Evolutionary conservation across 2,329 filamentous ascomycete genomes (phyloP), one percentile per base, ranked within the genome.

Genomic region (Pseudogymnoascus sp.): DNA sequence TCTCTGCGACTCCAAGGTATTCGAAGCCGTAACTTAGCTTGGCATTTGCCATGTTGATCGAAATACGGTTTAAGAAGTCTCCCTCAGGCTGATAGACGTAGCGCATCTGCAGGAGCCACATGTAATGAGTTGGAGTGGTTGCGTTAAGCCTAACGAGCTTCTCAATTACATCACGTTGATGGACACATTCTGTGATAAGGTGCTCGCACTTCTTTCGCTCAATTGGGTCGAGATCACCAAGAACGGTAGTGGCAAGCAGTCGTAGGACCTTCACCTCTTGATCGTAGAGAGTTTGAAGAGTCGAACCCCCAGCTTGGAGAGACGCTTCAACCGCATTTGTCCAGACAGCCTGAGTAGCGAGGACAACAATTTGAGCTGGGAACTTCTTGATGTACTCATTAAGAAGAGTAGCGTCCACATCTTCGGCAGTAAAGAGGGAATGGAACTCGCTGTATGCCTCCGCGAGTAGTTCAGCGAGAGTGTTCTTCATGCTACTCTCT

Each of bases 151-250:
- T 83, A 59, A 93, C 83, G 26, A 99, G 85, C 75, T 91, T 96
- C 72, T 93, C 89, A 67, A 97, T 95, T 17, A 89, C 85, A 75
- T 99, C 95, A 66, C 95, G 89, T 76, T 99, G 96, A 74, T 99
- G 95, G 13, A 99, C 95, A 73, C 95, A 97, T 75, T 99, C 96
- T 0, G 96, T 99, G 73, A 99, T 99, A 68, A 99, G 84, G 76
- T 97, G 93, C 75, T 99, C 95, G 76, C 93, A 99, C 79, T 96
- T 97, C 82, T 96, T 96, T 67, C 95, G 85, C 72, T 90, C 86
- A 60, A 97, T 89, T 6, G 91, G 80, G 68, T 93, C 89, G 21
- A 99, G 83, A 71, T 99, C 93, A 40, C 90, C 91, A 15, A 99
- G 82, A 11, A 99, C 95, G 2, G 91, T 93, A 40, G 90, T 84